Percentiles rank a stretch among this genome's conserved stretches.
Evolutionary conservation across 345 rosid species (phyloP).

Genomic region (Cardamine chenopodiifolia): DNA sequence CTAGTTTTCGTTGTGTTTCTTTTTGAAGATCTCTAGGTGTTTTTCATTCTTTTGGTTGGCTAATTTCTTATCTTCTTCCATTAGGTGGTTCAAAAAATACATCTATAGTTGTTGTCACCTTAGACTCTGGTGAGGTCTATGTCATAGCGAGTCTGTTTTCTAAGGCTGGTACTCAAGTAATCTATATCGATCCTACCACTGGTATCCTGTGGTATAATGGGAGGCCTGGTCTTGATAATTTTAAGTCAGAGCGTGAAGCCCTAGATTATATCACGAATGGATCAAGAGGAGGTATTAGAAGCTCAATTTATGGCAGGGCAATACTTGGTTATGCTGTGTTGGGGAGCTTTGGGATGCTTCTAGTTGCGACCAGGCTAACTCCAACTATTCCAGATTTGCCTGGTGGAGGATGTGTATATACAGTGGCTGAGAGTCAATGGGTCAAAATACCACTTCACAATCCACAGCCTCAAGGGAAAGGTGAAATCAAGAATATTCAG

Average conservation of each 20-base stretch:
- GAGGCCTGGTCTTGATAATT: slow-evolving; percentile 67
- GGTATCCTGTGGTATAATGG: slow-evolving; percentile 71
- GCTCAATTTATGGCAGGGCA: slow-evolving; percentile 59
- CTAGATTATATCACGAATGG: slow-evolving; percentile 68
- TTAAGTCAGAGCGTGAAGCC: slow-evolving; percentile 83
- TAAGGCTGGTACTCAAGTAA: slow-evolving; percentile 72
- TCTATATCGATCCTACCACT: slow-evolving; percentile 86
- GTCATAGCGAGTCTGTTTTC: slow-evolving; percentile 65
- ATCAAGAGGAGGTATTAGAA: slow-evolving; percentile 57
- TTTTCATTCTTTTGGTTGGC: not conserved
- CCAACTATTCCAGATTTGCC: slow-evolving; percentile 77
- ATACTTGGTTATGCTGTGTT: slow-evolving; percentile 86
- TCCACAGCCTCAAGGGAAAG: slow-evolving; percentile 87
- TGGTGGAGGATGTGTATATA: slow-evolving; percentile 89
- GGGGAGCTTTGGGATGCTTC: slow-evolving; percentile 82
- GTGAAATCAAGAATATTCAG: slow-evolving; percentile 78
- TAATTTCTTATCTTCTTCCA: slow-evolving; percentile 33
- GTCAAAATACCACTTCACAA: slow-evolving; percentile 74
- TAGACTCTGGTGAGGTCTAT: slow-evolving; percentile 79
- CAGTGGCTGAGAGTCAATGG: slow-evolving; percentile 89
- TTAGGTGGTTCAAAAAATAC: slow-evolving; percentile 68
- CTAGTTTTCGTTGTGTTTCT: not conserved
- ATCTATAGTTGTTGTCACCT: slow-evolving; percentile 70
- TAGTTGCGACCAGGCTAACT: slow-evolving; percentile 77
- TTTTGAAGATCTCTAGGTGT: not conserved